Evolutionary conservation across 257 asterid species (phyloP), one percentile per base, ranked within the genome.

Genomic region (Verbena officinalis): DNA sequence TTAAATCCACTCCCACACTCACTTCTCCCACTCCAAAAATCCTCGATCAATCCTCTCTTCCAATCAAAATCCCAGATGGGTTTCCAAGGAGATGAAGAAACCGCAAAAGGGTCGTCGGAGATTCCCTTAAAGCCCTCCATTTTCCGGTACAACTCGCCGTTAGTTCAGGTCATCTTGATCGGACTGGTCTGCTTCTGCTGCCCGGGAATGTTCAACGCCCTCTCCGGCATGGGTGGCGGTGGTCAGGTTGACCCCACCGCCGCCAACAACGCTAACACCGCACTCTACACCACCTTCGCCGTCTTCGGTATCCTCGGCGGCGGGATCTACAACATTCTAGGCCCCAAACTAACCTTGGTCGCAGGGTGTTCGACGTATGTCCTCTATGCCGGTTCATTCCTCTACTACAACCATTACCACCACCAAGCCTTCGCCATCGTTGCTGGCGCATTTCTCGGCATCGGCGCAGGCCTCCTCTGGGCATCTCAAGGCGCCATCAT

Each of bases 151-250:
- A 90, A 90, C 74, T 90, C 97, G 2, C 99, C 99, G 0, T 42
- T 94, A 12, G 83, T 83, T 34, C 97, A 90, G 51, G 87, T 94
- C 0, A 67, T 52, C 4, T 42, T 94, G 9, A 94, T 94, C 59
- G 99, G 97, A 14, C 45, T 90, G 0, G 96, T 94, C 5, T 94
- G 99, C 22, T 94, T 94, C 76, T 94, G 95, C 74, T 94, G 99
- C 73, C 99, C 97, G 0, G 97, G 99, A 0, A 94, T 94, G 99
- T 94, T 88, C 66, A 90, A 88, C 62, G 99, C 99, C n/a, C 95
- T 94, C 23, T 86, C 95, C 66, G 97, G 99, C 34, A 88, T 94
- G 99, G 99, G 96, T 15, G 97, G 88, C 64, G 96, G 91, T 46
- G 97, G 99, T 11, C 99, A 94, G 71, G 86, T 90, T 1, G 83